phyloP scores from a whole-genome alignment of 129 eudicot species.

The Pittosporum tobira region DNA sequence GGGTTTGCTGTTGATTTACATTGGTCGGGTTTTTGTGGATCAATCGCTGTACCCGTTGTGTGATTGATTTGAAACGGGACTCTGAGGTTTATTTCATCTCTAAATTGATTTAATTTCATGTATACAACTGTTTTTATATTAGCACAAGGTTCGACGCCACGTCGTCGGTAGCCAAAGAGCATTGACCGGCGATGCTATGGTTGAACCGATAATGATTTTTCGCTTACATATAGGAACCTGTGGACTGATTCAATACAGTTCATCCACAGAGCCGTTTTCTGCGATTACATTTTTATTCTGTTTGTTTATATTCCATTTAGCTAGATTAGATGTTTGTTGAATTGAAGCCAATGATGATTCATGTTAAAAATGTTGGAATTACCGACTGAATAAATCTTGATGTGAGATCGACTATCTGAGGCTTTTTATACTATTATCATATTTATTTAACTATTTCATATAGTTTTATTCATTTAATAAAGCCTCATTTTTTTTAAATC shows the following conservation, averaged over 20 bases:
- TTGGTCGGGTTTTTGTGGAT: conserved; percentile 30
- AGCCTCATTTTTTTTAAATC: too few species aligned
- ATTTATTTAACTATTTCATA: too few species aligned
- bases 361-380: conserved; percentile 48
- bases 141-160: conserved; percentile 67
- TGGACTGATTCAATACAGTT: conserved; percentile 43
- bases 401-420: conserved; percentile 59
- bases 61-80: conserved; percentile 93
- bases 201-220: conserved; percentile 59
- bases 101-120: background rate
- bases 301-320: background rate
- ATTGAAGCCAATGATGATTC: conserved; percentile 46
- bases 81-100: conserved; percentile 43
- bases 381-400: conserved; percentile 55
- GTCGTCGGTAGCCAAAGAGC: conserved; percentile 66
- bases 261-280: conserved; percentile 72
- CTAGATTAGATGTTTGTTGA: background rate
- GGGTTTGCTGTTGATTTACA: conserved; percentile 1
- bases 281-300: conserved; percentile 57
- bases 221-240: conserved; percentile 85
- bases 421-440: conserved; percentile 25
- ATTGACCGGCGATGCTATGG: conserved; percentile 72
- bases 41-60: conserved; percentile 30
- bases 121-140: background rate
- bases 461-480: too few species aligned